Conservation (phyloP, 805 yeast genomes). For the Suhomyces sp. region DNA sequence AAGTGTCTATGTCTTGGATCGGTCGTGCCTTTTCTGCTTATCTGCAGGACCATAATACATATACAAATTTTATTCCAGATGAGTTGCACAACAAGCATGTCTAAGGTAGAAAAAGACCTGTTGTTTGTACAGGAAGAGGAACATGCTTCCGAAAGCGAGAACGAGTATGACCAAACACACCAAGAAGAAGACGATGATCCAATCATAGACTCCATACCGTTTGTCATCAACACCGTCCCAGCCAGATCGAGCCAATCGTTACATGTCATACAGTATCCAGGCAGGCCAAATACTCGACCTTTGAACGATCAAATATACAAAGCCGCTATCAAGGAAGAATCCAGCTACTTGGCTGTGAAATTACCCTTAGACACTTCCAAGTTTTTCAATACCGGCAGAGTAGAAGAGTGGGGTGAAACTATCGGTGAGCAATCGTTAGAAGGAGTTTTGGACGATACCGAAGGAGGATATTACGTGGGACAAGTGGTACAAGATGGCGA, state of each 20-base stretch:
- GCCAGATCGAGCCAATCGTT: conserved; percentile 23
- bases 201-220: conserved; percentile 37
- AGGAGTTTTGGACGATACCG: conserved; percentile 62
- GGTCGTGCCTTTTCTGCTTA: neutral
- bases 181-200: conserved; percentile 32
- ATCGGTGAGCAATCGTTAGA: conserved; percentile 59
- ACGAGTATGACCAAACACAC: conserved; percentile 9
- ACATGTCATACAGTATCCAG: conserved; percentile 41
- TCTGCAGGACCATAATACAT: neutral
- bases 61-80: neutral
- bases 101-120: conserved; percentile 2
- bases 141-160: conserved; percentile 10
- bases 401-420: conserved; percentile 60
- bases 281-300: conserved; percentile 46
- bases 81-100: conserved; percentile 1
- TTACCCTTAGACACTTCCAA: conserved; percentile 66
- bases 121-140: conserved; percentile 26
- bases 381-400: conserved; percentile 64
- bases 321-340: conserved; percentile 56
- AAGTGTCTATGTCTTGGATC: neutral
- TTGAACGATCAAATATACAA: conserved; percentile 32
- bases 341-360: conserved; percentile 69
- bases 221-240: conserved; percentile 26
- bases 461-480: conserved; percentile 45
- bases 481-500: conserved; percentile 20